Evolutionary conservation across 192 early-diverging fungal species (phyloP), one percentile per base, ranked within the genome.

Genomic region (Entomortierella beljakovae): DNA sequence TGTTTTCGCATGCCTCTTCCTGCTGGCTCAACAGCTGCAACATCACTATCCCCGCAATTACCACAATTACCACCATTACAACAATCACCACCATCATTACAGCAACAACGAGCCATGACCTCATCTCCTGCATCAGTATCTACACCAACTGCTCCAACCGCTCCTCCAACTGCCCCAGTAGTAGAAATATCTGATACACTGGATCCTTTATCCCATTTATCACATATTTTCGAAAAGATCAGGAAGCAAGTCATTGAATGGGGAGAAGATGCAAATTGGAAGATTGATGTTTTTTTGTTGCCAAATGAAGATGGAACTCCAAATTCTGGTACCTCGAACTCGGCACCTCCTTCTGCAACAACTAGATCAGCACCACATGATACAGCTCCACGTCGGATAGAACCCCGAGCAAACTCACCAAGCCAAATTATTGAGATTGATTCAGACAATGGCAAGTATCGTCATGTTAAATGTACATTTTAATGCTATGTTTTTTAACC

Each of bases 211-310:
- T 79, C 75, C 6, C 75, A 79, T 54, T 57, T 79, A 2, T 64
- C 60, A 8, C 56, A 56, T 33, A 79, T 79, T 26, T 79, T 79
- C 46, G 75, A 79, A 56, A 79, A 79, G 50, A 79, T 79, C 66
- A 62, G 68, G 43, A 64, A 57, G 34, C 75, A 79, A 26, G 75
- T 79, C 50, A 70, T 79, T 33, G 75, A 79, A 56, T 79, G 75
- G 75, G 75, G 75, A 3, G 67, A 79, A 34, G 67, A 69, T 60
- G 75, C 75, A 10, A 79, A 79, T 51, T 79, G 75, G 75, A 79
- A 79, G 55, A 79, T 79, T 37, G 75, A 79, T 33, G 75, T 79
- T 18, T 79, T 79, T 62, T 51, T 79, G 35, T 42, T 79, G 18
- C 75, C 75, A 10, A 79, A 64, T 57, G 75, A 79, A 40, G 75